Conservation (phyloP, 164 flowering plant genomes). For the Litsea cubeba region DNA sequence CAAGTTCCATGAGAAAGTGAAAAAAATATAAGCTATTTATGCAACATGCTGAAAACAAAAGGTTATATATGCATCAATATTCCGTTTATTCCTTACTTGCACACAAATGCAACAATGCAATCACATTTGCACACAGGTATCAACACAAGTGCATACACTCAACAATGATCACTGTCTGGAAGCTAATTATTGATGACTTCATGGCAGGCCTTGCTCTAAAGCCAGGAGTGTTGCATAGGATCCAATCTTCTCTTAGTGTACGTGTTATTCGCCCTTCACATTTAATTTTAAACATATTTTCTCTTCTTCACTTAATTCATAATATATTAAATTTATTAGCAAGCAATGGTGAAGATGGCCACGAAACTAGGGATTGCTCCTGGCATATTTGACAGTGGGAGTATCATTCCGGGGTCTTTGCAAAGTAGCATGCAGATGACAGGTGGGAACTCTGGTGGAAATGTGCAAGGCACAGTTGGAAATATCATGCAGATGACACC, state of each 20-base stretch:
- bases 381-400: constrained; percentile 33
- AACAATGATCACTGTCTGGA: not conserved
- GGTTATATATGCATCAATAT: no score
- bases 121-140: not conserved
- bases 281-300: not conserved
- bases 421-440: constrained; percentile 31
- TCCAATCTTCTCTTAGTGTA: constrained; percentile 60
- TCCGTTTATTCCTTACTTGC: no score
- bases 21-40: no score
- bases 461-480: constrained; percentile 31
- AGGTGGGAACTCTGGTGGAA: constrained; percentile 20
- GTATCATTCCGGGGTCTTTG: constrained; percentile 41
- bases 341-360: constrained; percentile 52
- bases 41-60: no score
- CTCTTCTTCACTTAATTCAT: constrained; percentile 2
- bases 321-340: constrained; percentile 33
- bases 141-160: not conserved
- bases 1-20: not conserved
- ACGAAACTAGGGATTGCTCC: constrained; percentile 49
- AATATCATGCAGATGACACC: constrained; percentile 27
- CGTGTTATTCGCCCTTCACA: constrained; percentile 13
- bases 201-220: constrained; percentile 81
- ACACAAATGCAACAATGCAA: not conserved
- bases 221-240: constrained; percentile 60
- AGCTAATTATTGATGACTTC: constrained; percentile 7